phyloP scores from a whole-genome alignment of 2,329 filamentous ascomycete genomes.

The Pseudocercospora fuligena region DNA sequence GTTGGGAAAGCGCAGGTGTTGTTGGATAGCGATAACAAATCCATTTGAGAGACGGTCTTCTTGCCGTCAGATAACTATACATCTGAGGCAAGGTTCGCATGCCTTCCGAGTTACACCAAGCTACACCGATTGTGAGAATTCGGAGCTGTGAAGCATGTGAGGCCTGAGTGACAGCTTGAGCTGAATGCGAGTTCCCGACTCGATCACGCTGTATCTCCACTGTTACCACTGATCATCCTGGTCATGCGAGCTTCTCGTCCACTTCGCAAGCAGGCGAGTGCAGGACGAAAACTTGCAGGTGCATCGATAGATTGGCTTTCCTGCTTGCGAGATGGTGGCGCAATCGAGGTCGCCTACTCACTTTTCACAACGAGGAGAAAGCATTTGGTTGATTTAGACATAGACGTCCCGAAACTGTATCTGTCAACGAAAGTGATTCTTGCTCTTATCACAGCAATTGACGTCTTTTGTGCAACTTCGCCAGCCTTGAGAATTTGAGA shows the following conservation, averaged over 20 bases:
- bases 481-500: not conserved
- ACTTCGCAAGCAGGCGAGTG: constrained; percentile 7
- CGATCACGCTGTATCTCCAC: constrained; percentile 14
- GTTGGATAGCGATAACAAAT: not conserved
- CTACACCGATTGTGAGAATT: not conserved
- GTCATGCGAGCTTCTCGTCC: not conserved
- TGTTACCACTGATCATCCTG: constrained; percentile 3
- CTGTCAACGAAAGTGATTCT: not conserved
- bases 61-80: not conserved
- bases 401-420: not conserved
- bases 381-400: not conserved
- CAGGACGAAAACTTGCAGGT: constrained; percentile 3
- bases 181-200: constrained; percentile 19
- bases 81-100: not conserved
- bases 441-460: not conserved
- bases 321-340: constrained; percentile 6
- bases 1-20: not conserved
- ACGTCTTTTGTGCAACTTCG: not conserved
- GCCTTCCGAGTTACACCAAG: not conserved
- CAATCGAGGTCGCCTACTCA: not conserved
- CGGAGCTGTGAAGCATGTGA: constrained; percentile 1
- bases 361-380: not conserved
- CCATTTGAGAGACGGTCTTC: not conserved
- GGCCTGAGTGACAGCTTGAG: constrained; percentile 4
- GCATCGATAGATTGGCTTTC: constrained; percentile 18